Conservation (phyloP, 768 basidiomycete genomes). For the Heimioporus sp. region DNA sequence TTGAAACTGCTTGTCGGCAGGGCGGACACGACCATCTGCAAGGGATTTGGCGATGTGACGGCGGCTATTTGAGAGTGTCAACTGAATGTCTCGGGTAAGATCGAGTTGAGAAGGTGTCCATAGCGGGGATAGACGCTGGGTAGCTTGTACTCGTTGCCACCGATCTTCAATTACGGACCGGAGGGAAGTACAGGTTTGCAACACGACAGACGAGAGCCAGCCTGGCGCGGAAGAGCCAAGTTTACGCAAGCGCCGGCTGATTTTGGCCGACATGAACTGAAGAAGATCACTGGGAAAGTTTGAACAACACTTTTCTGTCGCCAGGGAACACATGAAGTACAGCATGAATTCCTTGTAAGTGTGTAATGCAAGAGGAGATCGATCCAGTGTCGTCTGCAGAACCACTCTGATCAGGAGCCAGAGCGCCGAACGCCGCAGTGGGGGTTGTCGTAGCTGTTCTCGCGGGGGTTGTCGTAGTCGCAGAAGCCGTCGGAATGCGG, state of each 20-base stretch:
- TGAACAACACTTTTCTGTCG: slow-evolving; percentile 16
- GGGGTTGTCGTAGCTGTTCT: too few relatives aligned
- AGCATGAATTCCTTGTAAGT: slow-evolving; percentile 50
- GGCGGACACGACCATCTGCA: neutral
- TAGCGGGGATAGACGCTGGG: slow-evolving; percentile 20
- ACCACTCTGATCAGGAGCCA: slow-evolving; percentile 37
- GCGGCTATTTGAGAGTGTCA: slow-evolving; percentile 32
- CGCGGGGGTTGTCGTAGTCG: too few relatives aligned
- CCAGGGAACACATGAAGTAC: slow-evolving; percentile 34
- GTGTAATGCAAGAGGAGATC: neutral
- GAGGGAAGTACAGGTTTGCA: slow-evolving; percentile 30
- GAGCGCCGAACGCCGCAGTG: slow-evolving; percentile 34
- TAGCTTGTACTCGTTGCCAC: slow-evolving; percentile 32
- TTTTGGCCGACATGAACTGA: slow-evolving; percentile 27
- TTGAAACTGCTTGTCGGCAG: slow-evolving; percentile 1
- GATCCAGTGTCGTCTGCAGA: slow-evolving; percentile 31
- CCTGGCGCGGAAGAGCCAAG: slow-evolving; percentile 22
- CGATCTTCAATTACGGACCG: slow-evolving; percentile 25
- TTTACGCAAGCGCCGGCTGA: slow-evolving; percentile 24
- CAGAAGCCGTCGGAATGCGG: too few relatives aligned
- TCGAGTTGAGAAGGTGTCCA: slow-evolving; percentile 33
- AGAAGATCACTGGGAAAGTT: slow-evolving; percentile 27
- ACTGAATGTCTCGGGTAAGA: slow-evolving; percentile 27
- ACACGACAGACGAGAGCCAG: slow-evolving; percentile 37
- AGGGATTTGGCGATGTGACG: slow-evolving; percentile 26